Conservation (phyloP, 1,139 yeast genomes). For the Blastobotrys buckinghamii region DNA sequence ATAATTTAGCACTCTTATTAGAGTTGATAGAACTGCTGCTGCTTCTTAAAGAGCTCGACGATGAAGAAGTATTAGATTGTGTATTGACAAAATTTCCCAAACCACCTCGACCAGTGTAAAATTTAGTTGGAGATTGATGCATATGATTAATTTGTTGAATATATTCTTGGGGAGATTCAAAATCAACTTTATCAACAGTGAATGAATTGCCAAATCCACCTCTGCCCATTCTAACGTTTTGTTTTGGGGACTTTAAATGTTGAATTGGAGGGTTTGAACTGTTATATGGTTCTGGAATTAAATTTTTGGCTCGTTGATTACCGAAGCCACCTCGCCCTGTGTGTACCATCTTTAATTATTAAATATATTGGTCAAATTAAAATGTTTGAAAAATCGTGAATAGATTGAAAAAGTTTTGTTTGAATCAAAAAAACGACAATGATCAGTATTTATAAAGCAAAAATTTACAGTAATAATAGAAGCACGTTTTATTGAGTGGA, state of each 20-base stretch:
- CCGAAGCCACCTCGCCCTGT: constrained; percentile 35
- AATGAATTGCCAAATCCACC: constrained; percentile 37
- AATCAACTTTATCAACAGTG: constrained; percentile 28
- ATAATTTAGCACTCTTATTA: constrained; percentile 15
- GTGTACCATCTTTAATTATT: constrained; percentile 26
- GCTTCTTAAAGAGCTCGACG: constrained; percentile 4
- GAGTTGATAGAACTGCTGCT: neutral
- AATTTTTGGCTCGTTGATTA: constrained; percentile 20
- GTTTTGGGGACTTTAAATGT: constrained; percentile 32
- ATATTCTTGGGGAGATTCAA: constrained; percentile 32
- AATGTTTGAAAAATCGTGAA: too few species aligned
- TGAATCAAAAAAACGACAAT: too few species aligned
- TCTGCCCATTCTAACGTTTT: constrained; percentile 34
- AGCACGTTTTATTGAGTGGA: too few species aligned
- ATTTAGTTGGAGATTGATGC: constrained; percentile 30
- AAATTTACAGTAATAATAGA: too few species aligned
- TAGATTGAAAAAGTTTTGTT: too few species aligned
- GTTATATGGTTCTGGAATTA: constrained; percentile 16
- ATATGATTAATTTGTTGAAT: constrained; percentile 32
- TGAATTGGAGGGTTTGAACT: constrained; percentile 35
- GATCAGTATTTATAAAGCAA: too few species aligned
- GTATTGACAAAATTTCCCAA: constrained; percentile 30
- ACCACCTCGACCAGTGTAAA: constrained; percentile 37
- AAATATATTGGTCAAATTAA: too few species aligned
- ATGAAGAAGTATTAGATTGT: neutral